A percentile compares a stretch with the other conserved stretches of the same genome.
phyloP scores from a whole-genome alignment of 306 rosid species.

The Quercus engelmannii region DNA sequence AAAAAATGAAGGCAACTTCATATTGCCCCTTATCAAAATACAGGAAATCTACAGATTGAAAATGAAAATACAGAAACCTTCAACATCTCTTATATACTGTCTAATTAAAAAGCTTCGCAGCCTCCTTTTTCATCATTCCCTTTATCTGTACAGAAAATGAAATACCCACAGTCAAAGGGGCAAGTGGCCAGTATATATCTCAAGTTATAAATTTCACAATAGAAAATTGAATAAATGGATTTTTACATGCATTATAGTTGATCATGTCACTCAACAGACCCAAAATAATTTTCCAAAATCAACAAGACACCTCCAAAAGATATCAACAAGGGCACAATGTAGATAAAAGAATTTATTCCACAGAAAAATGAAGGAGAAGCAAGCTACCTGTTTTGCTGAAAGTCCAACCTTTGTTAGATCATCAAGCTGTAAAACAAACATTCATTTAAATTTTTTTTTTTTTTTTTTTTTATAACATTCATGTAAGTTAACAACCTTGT shows the following conservation, averaged over 20 bases:
- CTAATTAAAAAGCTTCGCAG: slow-evolving; percentile 50
- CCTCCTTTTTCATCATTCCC: slow-evolving; percentile 56
- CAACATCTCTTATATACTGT: background rate
- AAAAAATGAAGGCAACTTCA: slow-evolving; percentile 12
- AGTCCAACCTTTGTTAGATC: slow-evolving; percentile 81
- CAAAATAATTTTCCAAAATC: background rate
- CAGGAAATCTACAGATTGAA: background rate
- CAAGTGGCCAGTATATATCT: background rate
- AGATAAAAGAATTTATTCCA: background rate
- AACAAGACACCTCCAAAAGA: background rate
- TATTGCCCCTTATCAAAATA: slow-evolving; percentile 24
- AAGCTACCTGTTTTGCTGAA: slow-evolving; percentile 71
- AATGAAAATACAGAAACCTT: background rate
- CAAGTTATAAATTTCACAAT: background rate
- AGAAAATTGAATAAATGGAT: background rate
- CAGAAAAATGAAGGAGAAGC: background rate
- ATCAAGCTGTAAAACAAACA: slow-evolving; percentile 54
- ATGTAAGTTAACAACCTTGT: background rate
- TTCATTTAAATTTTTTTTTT: background rate
- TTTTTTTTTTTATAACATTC: background rate
- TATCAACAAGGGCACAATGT: no score
- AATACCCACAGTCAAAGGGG: background rate
- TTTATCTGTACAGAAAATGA: slow-evolving; percentile 40
- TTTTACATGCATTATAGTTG: background rate
- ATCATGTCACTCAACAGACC: background rate